A percentile compares a stretch with the other conserved stretches of the same genome.
Evolutionary conservation across 768 basidiomycete species (phyloP).

Genomic region (Amanita muscaria): DNA sequence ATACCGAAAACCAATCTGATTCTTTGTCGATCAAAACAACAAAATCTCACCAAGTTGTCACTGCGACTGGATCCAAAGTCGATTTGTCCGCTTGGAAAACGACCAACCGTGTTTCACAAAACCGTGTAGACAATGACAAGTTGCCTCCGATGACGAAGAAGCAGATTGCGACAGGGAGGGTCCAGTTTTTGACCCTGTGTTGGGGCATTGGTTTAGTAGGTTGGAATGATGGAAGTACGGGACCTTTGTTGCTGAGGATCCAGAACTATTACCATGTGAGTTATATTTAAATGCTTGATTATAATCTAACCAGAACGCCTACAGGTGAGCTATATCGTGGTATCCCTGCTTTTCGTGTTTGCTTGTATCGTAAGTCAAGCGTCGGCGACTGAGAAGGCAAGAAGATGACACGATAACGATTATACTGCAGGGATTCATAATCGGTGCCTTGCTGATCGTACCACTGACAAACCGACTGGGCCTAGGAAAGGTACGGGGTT

Average conservation of each 20-base stretch:
- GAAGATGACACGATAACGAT: background rate
- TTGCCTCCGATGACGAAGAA: constrained; percentile 1
- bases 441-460: constrained; percentile 32
- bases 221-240: constrained; percentile 73
- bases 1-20: no score
- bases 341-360: constrained; percentile 51
- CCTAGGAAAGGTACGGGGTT: constrained; percentile 32
- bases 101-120: no score
- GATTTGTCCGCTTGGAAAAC: no score
- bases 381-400: background rate
- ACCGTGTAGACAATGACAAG: no score
- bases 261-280: constrained; percentile 46
- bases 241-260: constrained; percentile 67
- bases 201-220: constrained; percentile 54
- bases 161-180: constrained; percentile 17
- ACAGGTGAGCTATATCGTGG: constrained; percentile 41
- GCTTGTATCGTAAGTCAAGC: constrained; percentile 28
- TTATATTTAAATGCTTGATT: background rate
- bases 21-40: no score
- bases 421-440: constrained; percentile 30
- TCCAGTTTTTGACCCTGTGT: constrained; percentile 50
- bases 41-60: no score
- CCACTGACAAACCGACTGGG: constrained; percentile 28
- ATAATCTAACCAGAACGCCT: background rate
- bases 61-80: no score